Percentiles rank a stretch among this genome's conserved stretches.
These are phyloP conservation scores for Phytophthora rubi DNA, from an alignment of 352 stramenopile genomes.

Conservation along the genomic window DNA sequence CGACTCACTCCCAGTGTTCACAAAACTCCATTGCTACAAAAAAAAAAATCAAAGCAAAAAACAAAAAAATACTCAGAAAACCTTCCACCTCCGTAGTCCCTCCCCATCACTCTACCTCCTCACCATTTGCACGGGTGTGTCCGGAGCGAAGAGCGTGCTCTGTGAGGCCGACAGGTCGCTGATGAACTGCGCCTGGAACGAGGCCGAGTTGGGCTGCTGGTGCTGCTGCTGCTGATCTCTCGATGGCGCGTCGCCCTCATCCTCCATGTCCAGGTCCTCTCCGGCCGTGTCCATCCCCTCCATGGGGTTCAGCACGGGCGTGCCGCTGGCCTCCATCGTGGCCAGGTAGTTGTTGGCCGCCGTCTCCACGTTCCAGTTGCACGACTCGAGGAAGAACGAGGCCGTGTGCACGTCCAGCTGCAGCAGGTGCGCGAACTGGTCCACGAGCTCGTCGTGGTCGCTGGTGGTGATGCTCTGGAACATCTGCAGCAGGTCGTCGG, in stretches of 20 bases:
- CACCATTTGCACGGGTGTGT: slow-evolving; percentile 67
- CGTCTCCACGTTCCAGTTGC: slow-evolving; percentile 90
- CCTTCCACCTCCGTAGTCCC: neutral
- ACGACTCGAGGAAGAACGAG: slow-evolving; percentile 88
- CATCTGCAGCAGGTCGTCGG: slow-evolving; percentile 86
- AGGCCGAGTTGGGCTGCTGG: slow-evolving; percentile 34
- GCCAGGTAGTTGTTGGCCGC: slow-evolving; percentile 84
- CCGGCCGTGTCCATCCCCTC: slow-evolving; percentile 31
- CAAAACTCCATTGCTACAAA: slow-evolving; percentile 77
- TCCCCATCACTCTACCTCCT: slow-evolving; percentile 1
- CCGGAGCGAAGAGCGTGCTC: slow-evolving; percentile 58
- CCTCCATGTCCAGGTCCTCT: slow-evolving; percentile 72
- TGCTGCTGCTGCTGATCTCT: slow-evolving; percentile 13
- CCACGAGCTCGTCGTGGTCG: slow-evolving; percentile 85
- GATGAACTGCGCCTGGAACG: slow-evolving; percentile 62
- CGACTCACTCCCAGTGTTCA: slow-evolving; percentile 59
- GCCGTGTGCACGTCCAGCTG: slow-evolving; percentile 72
- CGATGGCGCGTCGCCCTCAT: slow-evolving; percentile 24
- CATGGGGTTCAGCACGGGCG: slow-evolving; percentile 19
- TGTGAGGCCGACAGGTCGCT: slow-evolving; percentile 72
- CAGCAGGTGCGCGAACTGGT: slow-evolving; percentile 83
- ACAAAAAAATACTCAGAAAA: neutral
- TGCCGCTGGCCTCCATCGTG: slow-evolving; percentile 58
- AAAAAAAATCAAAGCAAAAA: slow-evolving; percentile 1
- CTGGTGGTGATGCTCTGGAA: slow-evolving; percentile 90